These are phyloP conservation scores for Quercus aquifolioides DNA, from an alignment of 306 rosid species.

Conservation along the genomic window DNA sequence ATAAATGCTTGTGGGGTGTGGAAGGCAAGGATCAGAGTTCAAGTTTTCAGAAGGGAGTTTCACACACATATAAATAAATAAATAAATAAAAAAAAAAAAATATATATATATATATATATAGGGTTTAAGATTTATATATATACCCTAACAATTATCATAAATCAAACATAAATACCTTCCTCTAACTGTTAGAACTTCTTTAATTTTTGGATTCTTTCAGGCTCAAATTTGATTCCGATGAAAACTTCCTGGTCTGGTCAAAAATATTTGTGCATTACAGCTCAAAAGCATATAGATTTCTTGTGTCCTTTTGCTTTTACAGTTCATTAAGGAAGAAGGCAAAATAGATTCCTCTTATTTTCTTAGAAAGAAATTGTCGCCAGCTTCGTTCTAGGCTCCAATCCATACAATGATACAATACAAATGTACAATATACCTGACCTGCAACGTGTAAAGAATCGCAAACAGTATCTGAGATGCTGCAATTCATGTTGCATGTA, in stretches of 20 bases:
- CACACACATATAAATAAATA: too few relatives aligned
- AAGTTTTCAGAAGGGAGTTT: too few relatives aligned
- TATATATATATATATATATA: too few relatives aligned
- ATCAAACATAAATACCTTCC: background rate
- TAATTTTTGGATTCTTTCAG: background rate
- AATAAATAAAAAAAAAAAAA: too few relatives aligned
- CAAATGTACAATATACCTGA: background rate
- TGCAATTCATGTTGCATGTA: background rate
- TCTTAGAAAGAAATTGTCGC: background rate
- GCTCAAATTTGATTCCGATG: background rate
- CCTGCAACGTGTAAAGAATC: too few relatives aligned
- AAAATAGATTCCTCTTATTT: conserved; percentile 2
- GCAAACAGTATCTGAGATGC: too few relatives aligned
- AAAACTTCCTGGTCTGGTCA: background rate
- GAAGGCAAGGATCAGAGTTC: rapidly evolving
- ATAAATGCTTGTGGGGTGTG: too few relatives aligned
- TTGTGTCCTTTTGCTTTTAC: background rate
- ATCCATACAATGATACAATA: background rate
- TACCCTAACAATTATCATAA: background rate
- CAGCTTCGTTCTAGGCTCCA: background rate
- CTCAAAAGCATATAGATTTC: conserved; percentile 6
- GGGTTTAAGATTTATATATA: too few relatives aligned
- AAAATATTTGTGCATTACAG: background rate
- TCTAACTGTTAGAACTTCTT: background rate
- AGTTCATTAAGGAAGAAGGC: background rate